These are phyloP conservation scores for Penicillium sp. DNA, from an alignment of 2,329 filamentous ascomycete genomes.

Conservation along the genomic window DNA sequence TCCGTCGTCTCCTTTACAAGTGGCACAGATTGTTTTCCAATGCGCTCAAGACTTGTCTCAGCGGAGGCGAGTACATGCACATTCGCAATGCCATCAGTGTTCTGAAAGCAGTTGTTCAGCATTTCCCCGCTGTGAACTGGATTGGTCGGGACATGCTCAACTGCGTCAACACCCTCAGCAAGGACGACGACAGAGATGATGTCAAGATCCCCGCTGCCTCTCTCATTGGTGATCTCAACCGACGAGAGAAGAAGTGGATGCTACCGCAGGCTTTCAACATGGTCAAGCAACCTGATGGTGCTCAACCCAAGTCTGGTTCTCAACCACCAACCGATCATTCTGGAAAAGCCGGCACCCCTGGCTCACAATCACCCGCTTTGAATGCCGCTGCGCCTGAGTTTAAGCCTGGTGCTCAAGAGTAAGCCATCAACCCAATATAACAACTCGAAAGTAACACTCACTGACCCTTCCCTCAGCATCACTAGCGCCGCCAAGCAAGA, in stretches of 20 bases:
- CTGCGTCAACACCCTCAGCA: conserved; percentile 48
- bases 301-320: conserved; percentile 29
- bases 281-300: conserved; percentile 26
- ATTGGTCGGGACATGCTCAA: conserved; percentile 65
- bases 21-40: conserved; percentile 85
- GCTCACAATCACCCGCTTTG: conserved; percentile 37
- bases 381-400: conserved; percentile 49
- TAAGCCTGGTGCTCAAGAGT: conserved; percentile 41
- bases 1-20: conserved; percentile 80
- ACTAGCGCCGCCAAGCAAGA: conserved; percentile 32
- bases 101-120: conserved; percentile 76
- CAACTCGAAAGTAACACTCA: conserved; percentile 21
- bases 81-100: conserved; percentile 94
- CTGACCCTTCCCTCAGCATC: conserved; percentile 33
- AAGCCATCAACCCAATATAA: conserved; percentile 29
- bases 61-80: conserved; percentile 91
- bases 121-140: conserved; percentile 88
- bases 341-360: conserved; percentile 33
- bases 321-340: conserved; percentile 25
- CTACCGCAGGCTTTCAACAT: conserved; percentile 53
- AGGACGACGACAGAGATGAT: conserved; percentile 52
- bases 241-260: conserved; percentile 54
- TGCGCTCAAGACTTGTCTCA: conserved; percentile 80
- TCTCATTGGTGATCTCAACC: conserved; percentile 53
- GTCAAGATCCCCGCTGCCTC: conserved; percentile 56